These are phyloP conservation scores for Paecilomyces dactylethromorphus DNA, from an alignment of 2,329 filamentous ascomycete species.

Conservation along the genomic window DNA sequence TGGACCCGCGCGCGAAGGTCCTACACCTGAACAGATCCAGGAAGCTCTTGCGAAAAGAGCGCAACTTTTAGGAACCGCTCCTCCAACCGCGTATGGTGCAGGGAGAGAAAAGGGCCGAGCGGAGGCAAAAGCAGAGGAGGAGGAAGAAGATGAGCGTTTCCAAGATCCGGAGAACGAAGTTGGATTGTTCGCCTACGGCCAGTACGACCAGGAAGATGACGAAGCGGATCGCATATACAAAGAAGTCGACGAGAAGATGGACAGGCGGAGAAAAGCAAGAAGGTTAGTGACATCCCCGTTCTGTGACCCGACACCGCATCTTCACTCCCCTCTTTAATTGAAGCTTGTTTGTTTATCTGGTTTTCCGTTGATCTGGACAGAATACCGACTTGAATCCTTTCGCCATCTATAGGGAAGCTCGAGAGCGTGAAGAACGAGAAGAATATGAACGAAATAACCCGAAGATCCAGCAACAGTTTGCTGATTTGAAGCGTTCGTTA, in stretches of 20 bases:
- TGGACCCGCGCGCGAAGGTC: slow-evolving; percentile 88
- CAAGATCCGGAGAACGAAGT: slow-evolving; percentile 97
- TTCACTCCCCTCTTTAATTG: slow-evolving; percentile 20
- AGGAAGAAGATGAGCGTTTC: slow-evolving; percentile 73
- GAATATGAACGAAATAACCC: slow-evolving; percentile 97
- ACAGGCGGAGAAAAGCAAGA: slow-evolving; percentile 74
- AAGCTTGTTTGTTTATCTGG: slow-evolving; percentile 59
- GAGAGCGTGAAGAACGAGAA: slow-evolving; percentile 82
- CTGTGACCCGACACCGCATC: slow-evolving; percentile 9
- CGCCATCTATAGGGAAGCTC: slow-evolving; percentile 72
- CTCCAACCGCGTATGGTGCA: slow-evolving; percentile 67
- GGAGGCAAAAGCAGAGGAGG: slow-evolving; percentile 64
- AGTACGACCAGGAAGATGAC: slow-evolving; percentile 96
- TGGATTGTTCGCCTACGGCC: slow-evolving; percentile 87
- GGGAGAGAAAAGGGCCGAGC: slow-evolving; percentile 60
- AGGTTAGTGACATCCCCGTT: slow-evolving; percentile 58
- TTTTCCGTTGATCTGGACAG: slow-evolving; percentile 60
- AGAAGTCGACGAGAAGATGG: slow-evolving; percentile 96
- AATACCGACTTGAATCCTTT: slow-evolving; percentile 65
- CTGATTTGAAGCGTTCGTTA: slow-evolving; percentile 86
- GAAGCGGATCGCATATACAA: slow-evolving; percentile 96
- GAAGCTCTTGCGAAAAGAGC: slow-evolving; percentile 93
- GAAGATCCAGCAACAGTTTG: slow-evolving; percentile 97
- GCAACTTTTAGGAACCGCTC: slow-evolving; percentile 67
- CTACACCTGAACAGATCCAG: slow-evolving; percentile 96